Percentiles rank a stretch among this genome's conserved stretches.
phyloP scores from a whole-genome alignment of 192 early-diverging fungal species.

The Chytriomyces hyalinus region DNA sequence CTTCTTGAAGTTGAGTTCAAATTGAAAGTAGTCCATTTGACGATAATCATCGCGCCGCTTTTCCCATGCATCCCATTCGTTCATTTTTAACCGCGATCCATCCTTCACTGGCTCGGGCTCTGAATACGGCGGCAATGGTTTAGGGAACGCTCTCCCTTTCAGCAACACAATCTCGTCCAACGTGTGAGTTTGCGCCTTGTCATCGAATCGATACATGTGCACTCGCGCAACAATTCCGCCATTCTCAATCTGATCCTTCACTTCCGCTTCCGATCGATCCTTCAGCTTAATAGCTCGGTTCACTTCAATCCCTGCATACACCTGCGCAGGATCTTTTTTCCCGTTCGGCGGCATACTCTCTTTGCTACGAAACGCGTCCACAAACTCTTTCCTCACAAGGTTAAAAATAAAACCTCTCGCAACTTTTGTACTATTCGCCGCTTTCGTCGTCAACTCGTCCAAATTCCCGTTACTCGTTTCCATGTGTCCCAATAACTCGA shows the following conservation, averaged over 20 bases:
- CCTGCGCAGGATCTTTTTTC: constrained; percentile 31
- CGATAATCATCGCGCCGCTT: constrained; percentile 35
- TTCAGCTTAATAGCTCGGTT: constrained; percentile 47
- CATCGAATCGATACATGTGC: constrained; percentile 60
- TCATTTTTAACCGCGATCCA: constrained; percentile 34
- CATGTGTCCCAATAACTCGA: constrained; percentile 59
- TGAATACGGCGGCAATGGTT: constrained; percentile 34
- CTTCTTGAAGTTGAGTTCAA: constrained; percentile 45
- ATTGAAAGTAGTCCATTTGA: constrained; percentile 49
- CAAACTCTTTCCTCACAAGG: constrained; percentile 49
- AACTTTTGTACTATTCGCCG: constrained; percentile 38
- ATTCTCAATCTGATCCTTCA: constrained; percentile 32
- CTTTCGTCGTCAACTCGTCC: constrained; percentile 49
- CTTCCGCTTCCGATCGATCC: constrained; percentile 39
- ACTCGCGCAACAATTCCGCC: constrained; percentile 42
- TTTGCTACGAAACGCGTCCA: constrained; percentile 41
- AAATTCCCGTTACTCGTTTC: constrained; percentile 52
- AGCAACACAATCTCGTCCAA: constrained; percentile 51
- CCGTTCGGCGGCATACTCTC: constrained; percentile 18
- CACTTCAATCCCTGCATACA: constrained; percentile 53
- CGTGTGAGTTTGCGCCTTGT: constrained; percentile 43
- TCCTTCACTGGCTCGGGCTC: constrained; percentile 47
- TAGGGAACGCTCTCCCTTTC: constrained; percentile 44
- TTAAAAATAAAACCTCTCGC: constrained; percentile 54
- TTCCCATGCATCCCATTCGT: constrained; percentile 48